A percentile compares a stretch with the other conserved stretches of the same genome.
Evolutionary conservation across 164 flowering plant genomes (phyloP).

Genomic region (Aristolochia californica): DNA sequence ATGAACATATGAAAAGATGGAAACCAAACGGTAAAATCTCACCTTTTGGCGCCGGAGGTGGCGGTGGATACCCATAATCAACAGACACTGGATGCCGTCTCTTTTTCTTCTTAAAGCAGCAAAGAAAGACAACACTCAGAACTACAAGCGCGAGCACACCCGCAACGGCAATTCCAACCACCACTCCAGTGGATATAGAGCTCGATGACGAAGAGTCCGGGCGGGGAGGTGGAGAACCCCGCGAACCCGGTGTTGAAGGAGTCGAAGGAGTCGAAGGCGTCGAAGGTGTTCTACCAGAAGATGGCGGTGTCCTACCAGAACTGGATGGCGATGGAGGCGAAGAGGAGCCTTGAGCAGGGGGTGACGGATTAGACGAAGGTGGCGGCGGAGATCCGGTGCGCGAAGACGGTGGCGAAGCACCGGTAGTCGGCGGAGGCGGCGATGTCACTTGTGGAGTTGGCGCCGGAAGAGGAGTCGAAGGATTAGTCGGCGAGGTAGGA

Average conservation of each 20-base stretch:
- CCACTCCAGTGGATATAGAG: slow-evolving; percentile 33
- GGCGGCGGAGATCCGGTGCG: slow-evolving; percentile 8
- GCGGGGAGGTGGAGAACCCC: slow-evolving; percentile 8
- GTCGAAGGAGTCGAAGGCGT: slow-evolving; percentile 13
- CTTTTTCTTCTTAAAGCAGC: slow-evolving; percentile 40
- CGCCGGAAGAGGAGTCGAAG: background rate
- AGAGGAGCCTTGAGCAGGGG: slow-evolving; percentile 21
- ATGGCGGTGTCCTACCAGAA: slow-evolving; percentile 18
- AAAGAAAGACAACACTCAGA: slow-evolving; percentile 29
- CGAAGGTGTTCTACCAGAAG: too few relatives aligned
- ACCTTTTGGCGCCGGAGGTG: slow-evolving; percentile 34
- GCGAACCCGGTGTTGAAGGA: slow-evolving; percentile 19
- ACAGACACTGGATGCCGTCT: slow-evolving; percentile 24
- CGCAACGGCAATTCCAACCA: slow-evolving; percentile 55
- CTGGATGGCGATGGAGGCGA: slow-evolving; percentile 17
- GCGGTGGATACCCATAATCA: slow-evolving; percentile 24
- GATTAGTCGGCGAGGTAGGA: background rate
- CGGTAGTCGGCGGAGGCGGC: slow-evolving; percentile 6
- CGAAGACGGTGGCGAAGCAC: slow-evolving; percentile 6
- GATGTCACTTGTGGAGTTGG: background rate
- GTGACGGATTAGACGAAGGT: slow-evolving; percentile 19
- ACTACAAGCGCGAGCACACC: slow-evolving; percentile 36
- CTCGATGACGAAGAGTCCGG: slow-evolving; percentile 11
- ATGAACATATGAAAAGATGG: too few relatives aligned
- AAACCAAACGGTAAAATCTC: background rate